Percentiles rank a stretch among this genome's conserved stretches.
These are phyloP conservation scores for Eimeria praecox DNA, from an alignment of 169 alveolate species.

Conservation along the genomic window DNA sequence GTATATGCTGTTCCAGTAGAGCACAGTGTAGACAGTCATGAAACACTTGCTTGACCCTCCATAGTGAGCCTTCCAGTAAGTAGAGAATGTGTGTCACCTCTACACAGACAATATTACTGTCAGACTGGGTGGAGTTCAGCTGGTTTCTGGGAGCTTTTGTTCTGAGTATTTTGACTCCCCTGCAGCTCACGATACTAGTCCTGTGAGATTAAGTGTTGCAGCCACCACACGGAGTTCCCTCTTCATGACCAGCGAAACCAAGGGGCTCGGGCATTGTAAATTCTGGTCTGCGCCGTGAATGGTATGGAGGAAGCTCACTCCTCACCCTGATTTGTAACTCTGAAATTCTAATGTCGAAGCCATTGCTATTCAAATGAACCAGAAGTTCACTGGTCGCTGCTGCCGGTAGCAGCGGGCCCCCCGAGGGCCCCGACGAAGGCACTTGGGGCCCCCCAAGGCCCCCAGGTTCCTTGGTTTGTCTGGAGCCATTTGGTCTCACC, in stretches of 20 bases:
- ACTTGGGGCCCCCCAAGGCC: slow-evolving; percentile 28
- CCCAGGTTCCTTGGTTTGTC: background rate
- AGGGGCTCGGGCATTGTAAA: background rate
- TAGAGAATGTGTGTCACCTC: too few species aligned
- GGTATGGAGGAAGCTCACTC: background rate
- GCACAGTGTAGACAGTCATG: too few species aligned
- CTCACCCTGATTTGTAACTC: background rate
- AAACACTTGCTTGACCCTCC: too few species aligned
- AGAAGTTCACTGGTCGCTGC: background rate
- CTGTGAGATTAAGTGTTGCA: too few species aligned
- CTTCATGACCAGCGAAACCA: background rate
- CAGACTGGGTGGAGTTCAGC: too few species aligned
- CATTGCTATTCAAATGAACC: background rate
- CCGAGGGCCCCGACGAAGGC: background rate
- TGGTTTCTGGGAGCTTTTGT: too few species aligned
- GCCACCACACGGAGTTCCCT: background rate
- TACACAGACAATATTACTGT: too few species aligned
- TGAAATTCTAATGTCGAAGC: background rate
- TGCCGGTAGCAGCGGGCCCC: slow-evolving; percentile 7
- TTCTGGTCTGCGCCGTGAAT: background rate
- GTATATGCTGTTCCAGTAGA: too few species aligned
- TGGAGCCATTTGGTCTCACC: background rate
- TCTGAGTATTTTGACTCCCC: too few species aligned
- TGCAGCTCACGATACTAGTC: too few species aligned
- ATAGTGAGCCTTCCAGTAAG: too few species aligned